Conservation (phyloP, 352 stramenopile genomes). For the Aphanomyces euteiches region DNA sequence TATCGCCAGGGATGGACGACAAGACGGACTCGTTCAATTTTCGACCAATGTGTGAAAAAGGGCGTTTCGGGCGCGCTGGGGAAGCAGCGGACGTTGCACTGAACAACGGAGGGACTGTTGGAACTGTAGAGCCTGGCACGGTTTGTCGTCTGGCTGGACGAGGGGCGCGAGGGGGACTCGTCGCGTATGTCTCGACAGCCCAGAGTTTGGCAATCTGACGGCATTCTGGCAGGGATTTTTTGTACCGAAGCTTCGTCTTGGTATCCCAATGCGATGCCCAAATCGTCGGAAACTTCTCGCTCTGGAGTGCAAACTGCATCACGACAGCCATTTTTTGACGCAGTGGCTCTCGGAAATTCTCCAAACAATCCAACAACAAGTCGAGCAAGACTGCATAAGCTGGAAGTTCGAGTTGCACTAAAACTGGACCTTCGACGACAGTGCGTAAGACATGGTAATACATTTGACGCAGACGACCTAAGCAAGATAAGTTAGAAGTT, state of each 20-base stretch:
- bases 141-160: not conserved
- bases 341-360: conserved; percentile 4
- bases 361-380: not conserved
- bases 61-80: not conserved
- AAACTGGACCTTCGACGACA: not conserved
- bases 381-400: not conserved
- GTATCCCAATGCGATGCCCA: not conserved
- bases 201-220: conserved; percentile 11
- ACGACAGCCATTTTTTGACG: conserved; percentile 5
- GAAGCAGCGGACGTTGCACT: not conserved
- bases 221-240: not conserved
- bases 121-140: not conserved
- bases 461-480: conserved; percentile 19
- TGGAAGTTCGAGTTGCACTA: not conserved
- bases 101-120: not conserved
- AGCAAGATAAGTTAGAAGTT: too few relatives aligned
- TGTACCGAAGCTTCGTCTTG: not conserved
- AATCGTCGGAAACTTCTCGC: not conserved
- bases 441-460: conserved; percentile 18
- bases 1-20: not conserved
- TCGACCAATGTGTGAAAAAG: not conserved
- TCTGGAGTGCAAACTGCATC: conserved; percentile 1
- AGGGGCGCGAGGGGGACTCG: not conserved
- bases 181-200: not conserved
- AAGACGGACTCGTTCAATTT: not conserved